These are phyloP conservation scores for Chrysoporthe puriensis DNA, from an alignment of 2,329 filamentous ascomycete genomes.

Conservation along the genomic window DNA sequence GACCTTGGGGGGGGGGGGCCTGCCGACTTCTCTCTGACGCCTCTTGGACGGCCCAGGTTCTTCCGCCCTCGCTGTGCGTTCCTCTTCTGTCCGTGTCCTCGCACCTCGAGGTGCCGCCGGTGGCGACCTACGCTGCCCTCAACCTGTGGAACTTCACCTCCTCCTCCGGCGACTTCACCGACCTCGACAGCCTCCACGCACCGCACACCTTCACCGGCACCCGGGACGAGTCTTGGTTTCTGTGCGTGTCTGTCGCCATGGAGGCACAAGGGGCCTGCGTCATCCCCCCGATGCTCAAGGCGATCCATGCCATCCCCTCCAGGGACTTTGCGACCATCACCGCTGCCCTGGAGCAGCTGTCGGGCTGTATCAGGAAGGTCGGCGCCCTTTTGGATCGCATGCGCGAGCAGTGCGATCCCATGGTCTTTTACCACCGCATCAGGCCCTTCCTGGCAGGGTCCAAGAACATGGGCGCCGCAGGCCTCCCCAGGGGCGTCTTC, in stretches of 20 bases:
- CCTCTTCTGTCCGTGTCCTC: slow-evolving; percentile 75
- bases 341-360: slow-evolving; percentile 66
- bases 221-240: slow-evolving; percentile 93
- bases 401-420: slow-evolving; percentile 86
- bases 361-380: slow-evolving; percentile 69
- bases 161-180: slow-evolving; percentile 55
- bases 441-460: slow-evolving; percentile 87
- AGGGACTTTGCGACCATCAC: slow-evolving; percentile 65
- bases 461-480: slow-evolving; percentile 87
- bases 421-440: slow-evolving; percentile 87
- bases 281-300: slow-evolving; percentile 76
- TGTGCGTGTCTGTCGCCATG: slow-evolving; percentile 84
- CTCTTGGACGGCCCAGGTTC: slow-evolving; percentile 43
- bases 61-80: slow-evolving; percentile 77
- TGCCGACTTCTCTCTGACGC: no score
- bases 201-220: slow-evolving; percentile 87
- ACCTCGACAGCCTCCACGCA: slow-evolving; percentile 70
- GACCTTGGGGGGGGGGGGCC: no score
- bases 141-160: slow-evolving; percentile 90
- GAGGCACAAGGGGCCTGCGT: slow-evolving; percentile 78
- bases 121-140: slow-evolving; percentile 86
- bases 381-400: slow-evolving; percentile 74
- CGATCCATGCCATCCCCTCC: slow-evolving; percentile 69
- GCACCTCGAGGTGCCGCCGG: slow-evolving; percentile 79
- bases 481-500: slow-evolving; percentile 79